These are phyloP conservation scores for Erodium moschatum DNA, from an alignment of 441 rosid genomes.

Conservation along the genomic window DNA sequence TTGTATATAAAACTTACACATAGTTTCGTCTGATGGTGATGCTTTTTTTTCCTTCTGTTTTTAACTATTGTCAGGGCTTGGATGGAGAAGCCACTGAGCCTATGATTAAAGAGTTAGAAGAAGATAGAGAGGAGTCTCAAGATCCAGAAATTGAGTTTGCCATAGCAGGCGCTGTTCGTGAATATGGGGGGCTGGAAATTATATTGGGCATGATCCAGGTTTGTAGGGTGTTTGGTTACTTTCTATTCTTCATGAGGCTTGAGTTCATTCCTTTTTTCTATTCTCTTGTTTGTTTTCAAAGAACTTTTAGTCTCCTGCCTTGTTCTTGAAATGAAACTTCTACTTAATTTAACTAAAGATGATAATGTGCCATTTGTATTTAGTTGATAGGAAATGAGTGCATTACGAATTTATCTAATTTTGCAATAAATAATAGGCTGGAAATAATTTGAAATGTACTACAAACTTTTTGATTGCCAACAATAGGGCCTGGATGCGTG, in stretches of 20 bases:
- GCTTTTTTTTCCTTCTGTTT: background rate
- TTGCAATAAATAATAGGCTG: background rate
- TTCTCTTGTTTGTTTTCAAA: background rate
- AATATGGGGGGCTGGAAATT: slow-evolving; percentile 88
- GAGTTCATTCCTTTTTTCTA: background rate
- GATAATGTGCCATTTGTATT: background rate
- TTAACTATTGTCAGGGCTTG: slow-evolving; percentile 56
- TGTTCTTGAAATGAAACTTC: slow-evolving; percentile 5
- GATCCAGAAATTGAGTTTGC: slow-evolving; percentile 99
- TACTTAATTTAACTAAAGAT: background rate
- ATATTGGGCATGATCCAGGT: slow-evolving; percentile 95
- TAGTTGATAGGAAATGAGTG: background rate
- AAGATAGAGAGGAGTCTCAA: slow-evolving; percentile 98
- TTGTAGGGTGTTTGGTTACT: slow-evolving; percentile 22
- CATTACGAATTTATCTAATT: background rate
- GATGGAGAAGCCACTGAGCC: slow-evolving; percentile 99
- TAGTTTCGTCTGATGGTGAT: background rate
- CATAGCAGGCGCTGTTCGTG: slow-evolving; percentile 96
- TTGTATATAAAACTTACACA: background rate
- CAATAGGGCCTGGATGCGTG: background rate
- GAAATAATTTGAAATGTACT: background rate
- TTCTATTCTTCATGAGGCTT: background rate
- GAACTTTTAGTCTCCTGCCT: background rate
- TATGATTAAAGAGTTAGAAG: slow-evolving; percentile 99
- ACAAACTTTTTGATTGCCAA: background rate